phyloP scores from a whole-genome alignment of 2,329 filamentous ascomycete species.

The Xylariaceae sp. region DNA sequence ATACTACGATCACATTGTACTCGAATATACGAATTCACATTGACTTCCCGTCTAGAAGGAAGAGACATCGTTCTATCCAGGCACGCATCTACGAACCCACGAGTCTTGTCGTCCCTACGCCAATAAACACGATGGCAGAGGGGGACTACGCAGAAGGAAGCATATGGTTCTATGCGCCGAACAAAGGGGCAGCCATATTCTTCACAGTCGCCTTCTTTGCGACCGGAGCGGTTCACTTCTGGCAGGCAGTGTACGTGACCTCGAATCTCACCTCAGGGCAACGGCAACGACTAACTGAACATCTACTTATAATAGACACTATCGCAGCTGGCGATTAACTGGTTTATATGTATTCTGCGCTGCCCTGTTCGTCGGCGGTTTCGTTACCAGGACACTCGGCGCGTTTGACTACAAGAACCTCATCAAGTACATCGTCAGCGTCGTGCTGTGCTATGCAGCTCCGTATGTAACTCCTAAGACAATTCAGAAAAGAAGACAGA shows the following conservation, averaged over 20 bases:
- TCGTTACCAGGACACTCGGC: slow-evolving; percentile 43
- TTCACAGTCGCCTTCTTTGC: slow-evolving; percentile 39
- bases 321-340: slow-evolving; percentile 53
- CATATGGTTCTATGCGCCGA: slow-evolving; percentile 44
- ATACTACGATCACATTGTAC: too few relatives aligned
- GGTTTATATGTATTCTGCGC: slow-evolving; percentile 50
- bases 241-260: slow-evolving; percentile 43
- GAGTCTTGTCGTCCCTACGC: not conserved
- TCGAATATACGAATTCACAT: too few relatives aligned
- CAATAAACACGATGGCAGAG: slow-evolving; percentile 27
- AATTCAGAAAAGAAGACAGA: not conserved
- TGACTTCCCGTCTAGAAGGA: not conserved
- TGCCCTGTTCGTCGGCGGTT: slow-evolving; percentile 51
- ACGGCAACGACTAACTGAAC: slow-evolving; percentile 1
- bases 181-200: slow-evolving; percentile 44
- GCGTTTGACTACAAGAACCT: slow-evolving; percentile 43
- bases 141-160: slow-evolving; percentile 38
- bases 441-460: slow-evolving; percentile 34
- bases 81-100: not conserved
- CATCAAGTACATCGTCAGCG: slow-evolving; percentile 40
- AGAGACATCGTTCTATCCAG: not conserved
- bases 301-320: slow-evolving; percentile 36
- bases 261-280: too few relatives aligned
- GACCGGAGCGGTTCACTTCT: slow-evolving; percentile 37
- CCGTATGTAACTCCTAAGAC: slow-evolving; percentile 26